A percentile compares a stretch with the other conserved stretches of the same genome.
Evolutionary conservation across 331 rosid species (phyloP).

Genomic region (Cydonia oblonga): DNA sequence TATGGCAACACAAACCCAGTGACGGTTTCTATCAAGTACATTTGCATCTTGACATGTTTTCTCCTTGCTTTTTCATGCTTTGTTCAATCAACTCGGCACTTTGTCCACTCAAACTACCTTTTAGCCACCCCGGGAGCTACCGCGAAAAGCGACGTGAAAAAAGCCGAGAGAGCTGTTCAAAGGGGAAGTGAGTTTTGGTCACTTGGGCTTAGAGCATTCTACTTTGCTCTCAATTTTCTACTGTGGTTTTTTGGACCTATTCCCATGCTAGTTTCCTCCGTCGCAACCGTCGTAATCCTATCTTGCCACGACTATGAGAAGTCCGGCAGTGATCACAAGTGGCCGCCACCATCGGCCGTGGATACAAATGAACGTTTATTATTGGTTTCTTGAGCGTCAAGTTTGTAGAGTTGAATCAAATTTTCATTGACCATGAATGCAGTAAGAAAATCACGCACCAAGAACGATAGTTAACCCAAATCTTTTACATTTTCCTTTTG

Average conservation of each 20-base stretch:
- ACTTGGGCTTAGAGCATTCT: conserved; percentile 60
- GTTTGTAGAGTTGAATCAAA: neutral
- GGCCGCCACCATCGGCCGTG: neutral
- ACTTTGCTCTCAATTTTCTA: conserved; percentile 52
- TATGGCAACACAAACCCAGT: conserved; percentile 45
- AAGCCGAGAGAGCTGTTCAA: conserved; percentile 38
- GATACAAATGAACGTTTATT: neutral
- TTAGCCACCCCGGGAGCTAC: conserved; percentile 42
- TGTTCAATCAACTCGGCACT: conserved; percentile 52
- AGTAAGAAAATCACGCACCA: neutral
- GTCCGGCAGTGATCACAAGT: neutral
- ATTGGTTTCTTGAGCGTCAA: neutral
- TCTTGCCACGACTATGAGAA: conserved; percentile 37
- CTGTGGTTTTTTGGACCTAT: conserved; percentile 74
- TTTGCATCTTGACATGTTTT: conserved; percentile 40
- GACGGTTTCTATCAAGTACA: conserved; percentile 42
- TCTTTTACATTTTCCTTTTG: too few species aligned
- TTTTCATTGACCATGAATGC: neutral
- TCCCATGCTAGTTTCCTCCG: conserved; percentile 38
- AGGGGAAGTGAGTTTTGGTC: conserved; percentile 67
- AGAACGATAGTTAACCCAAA: too few species aligned
- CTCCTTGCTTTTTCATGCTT: conserved; percentile 65
- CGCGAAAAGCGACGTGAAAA: conserved; percentile 8
- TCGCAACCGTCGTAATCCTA: conserved; percentile 34
- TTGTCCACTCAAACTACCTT: conserved; percentile 60